phyloP scores from a whole-genome alignment of 176 grass and related monocot species.

The Triticum dicoccoides region DNA sequence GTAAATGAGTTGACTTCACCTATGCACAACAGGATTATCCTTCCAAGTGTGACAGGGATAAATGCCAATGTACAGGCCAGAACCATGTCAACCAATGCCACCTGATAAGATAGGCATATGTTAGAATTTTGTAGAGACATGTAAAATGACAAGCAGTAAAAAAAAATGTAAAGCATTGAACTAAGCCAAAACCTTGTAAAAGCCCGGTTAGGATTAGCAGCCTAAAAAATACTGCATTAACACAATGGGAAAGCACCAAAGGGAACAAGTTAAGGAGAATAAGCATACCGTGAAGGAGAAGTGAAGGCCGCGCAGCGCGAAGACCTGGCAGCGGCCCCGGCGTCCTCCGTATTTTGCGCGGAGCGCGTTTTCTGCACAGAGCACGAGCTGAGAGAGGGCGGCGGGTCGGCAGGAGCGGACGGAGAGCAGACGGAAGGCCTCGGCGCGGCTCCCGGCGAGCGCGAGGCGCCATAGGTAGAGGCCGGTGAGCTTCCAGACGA shows the following conservation, averaged over 20 bases:
- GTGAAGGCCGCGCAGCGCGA: neutral
- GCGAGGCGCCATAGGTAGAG: neutral
- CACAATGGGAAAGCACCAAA: neutral
- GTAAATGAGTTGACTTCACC: neutral
- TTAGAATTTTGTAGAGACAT: neutral
- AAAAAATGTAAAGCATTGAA: neutral
- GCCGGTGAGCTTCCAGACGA: neutral
- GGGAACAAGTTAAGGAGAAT: neutral
- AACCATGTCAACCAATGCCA: slow-evolving; percentile 1
- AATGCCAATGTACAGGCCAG: slow-evolving; percentile 29
- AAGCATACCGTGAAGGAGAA: neutral
- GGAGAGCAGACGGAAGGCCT: neutral
- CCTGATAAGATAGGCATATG: neutral
- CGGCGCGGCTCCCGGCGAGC: neutral
- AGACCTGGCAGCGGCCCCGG: neutral
- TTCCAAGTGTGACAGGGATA: slow-evolving; percentile 29
- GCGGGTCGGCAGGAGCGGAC: neutral
- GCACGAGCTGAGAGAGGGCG: neutral
- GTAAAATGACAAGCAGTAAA: neutral
- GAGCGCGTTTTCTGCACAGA: neutral
- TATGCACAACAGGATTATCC: neutral
- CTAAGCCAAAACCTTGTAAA: neutral
- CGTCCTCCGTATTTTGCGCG: neutral
- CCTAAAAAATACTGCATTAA: neutral
- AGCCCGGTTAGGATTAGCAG: neutral